Percentiles rank a stretch among this genome's conserved stretches.
Conservation (phyloP, 1,284 basidiomycete genomes). For the Leccinum fallax region DNA sequence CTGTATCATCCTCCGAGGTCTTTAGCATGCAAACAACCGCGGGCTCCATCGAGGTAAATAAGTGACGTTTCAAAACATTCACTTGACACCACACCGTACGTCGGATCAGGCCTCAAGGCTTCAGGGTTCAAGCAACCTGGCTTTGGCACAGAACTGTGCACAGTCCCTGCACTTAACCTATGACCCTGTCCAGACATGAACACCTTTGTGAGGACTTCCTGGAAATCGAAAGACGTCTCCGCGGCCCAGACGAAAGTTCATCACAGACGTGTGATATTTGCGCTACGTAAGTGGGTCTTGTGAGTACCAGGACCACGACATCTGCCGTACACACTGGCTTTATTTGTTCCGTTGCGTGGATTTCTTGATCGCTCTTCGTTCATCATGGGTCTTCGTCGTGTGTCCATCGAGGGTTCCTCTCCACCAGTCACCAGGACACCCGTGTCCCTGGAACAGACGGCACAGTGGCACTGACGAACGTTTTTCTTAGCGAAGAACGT, state of each 20-base stretch:
- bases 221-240: conserved; percentile 12
- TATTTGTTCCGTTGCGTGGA: not conserved
- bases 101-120: conserved; percentile 2
- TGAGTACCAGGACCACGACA: not conserved
- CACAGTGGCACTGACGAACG: not conserved
- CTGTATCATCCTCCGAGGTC: conserved; percentile 11
- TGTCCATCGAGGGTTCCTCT: not conserved
- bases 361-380: not conserved
- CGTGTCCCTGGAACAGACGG: not conserved
- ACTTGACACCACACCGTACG: not conserved
- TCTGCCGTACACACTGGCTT: not conserved
- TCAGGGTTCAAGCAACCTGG: conserved; percentile 4
- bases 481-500: not conserved
- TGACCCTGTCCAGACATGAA: conserved; percentile 1
- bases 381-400: not conserved
- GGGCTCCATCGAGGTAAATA: conserved; percentile 1
- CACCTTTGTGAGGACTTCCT: conserved; percentile 10
- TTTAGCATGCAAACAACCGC: conserved; percentile 2
- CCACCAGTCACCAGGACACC: not conserved
- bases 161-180: not conserved
- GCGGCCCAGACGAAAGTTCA: conserved; percentile 1
- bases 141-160: not conserved
- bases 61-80: not conserved
- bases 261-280: conserved; percentile 2
- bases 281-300: conserved; percentile 1